Evolutionary conservation across 345 rosid genomes (phyloP), one percentile per base, ranked within the genome.

Genomic region (Gossypioides kirkii): DNA sequence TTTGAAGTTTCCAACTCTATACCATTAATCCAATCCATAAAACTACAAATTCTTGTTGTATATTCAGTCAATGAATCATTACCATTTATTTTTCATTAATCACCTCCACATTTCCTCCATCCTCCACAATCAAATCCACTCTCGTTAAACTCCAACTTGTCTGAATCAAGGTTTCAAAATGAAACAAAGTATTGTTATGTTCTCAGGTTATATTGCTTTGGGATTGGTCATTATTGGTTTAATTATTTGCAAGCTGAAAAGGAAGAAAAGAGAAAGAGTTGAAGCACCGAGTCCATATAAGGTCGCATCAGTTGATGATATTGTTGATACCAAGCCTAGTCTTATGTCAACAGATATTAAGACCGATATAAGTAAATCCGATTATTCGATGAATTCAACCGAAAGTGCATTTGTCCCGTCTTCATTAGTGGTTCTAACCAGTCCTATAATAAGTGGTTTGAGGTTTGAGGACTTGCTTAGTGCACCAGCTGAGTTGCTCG

Each of bases 401-500:
- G 85, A 81, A 69, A 82, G 82, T n/a, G 43, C 61, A 9, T 1
- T 63, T 52, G 75, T 45, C 16, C 84, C 89, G 47, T 59, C 85
- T 3, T 83, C 90, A 7, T 73, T 86, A 11, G 77, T 83, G 8
- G 76, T 87, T 10, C 76, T 89, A 14, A 80, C 91, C 2, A 89
- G 86, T 75, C 86, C 87, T 8, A 55, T 72, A 0, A 74, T 73
- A 55, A 82, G 71, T 25, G 86, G 86, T 17, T 28, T 89, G 72
- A 83, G 59, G 56, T 86, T 87, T 16, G 89, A 84, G 64, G 91
- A 89, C 77, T 45, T 89, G 72, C 78, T 87, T 32, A 77, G 71
- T 43, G 94, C 94, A 55, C 94, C 94, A 1, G 94, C 91, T 0
- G 90, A 87, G 80, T 71, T 87, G 84, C 79, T 89, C 1, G 85